Evolutionary conservation across 1,284 basidiomycete genomes (phyloP).

Genomic region (Puccinia horiana): DNA sequence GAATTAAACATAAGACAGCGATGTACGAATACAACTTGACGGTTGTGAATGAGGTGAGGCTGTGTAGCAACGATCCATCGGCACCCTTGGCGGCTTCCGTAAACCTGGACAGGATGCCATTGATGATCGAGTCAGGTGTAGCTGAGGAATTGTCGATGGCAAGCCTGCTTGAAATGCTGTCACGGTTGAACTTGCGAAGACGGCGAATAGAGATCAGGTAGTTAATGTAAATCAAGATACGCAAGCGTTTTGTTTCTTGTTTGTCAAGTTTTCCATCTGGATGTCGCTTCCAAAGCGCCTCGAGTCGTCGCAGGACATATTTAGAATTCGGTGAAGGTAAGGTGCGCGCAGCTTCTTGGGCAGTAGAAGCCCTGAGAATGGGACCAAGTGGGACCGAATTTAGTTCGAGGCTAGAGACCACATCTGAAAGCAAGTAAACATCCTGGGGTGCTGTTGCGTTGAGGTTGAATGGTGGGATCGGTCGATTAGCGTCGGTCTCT

Average conservation of each 20-base stretch:
- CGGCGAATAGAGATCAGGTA: constrained; percentile 9
- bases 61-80: not conserved
- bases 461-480: constrained; percentile 64
- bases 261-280: constrained; percentile 30
- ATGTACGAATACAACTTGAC: constrained; percentile 31
- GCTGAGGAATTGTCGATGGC: not conserved
- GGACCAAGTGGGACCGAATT: constrained; percentile 62
- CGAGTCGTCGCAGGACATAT: constrained; percentile 70
- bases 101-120: constrained; percentile 20
- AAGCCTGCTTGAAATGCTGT: not conserved
- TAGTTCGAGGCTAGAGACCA: constrained; percentile 64
- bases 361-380: not conserved
- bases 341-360: constrained; percentile 53
- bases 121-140: constrained; percentile 24
- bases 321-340: constrained; percentile 68
- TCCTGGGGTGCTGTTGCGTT: constrained; percentile 21
- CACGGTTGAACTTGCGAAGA: not conserved
- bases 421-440: constrained; percentile 61
- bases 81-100: constrained; percentile 6
- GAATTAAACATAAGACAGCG: constrained; percentile 32
- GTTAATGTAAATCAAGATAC: constrained; percentile 42
- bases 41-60: constrained; percentile 7
- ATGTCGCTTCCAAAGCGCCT: constrained; percentile 55
- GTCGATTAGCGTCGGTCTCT: constrained; percentile 72
- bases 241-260: constrained; percentile 14